Base-by-base conservation (phyloP, 2,329 filamentous ascomycete species). In the Daldinia eschscholtzii region DNA sequence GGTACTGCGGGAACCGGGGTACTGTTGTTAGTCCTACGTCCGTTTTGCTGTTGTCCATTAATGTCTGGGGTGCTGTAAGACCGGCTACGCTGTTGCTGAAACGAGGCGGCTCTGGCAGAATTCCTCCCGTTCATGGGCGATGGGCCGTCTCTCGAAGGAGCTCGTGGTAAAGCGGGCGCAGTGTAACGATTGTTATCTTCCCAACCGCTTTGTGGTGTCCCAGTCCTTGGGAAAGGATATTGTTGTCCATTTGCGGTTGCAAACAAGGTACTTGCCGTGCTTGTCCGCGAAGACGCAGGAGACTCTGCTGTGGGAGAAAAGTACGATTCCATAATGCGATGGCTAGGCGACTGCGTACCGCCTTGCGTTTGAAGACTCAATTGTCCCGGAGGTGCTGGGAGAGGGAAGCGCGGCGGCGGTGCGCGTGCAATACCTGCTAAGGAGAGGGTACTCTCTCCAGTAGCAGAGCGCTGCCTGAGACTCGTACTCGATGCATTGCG, bases 1-100 rank as follows among this genome's bases (percentile, higher is more conserved):
- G 92, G 92, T 12, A 94, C 91, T 10, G 88, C 88, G 4, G 92
- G 92, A 5, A 93, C 87, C 78, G 67, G 82, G 78, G 73, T 79
- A 78, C 83, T 86, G 78, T 80, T 84, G 80, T 88, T 87, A 71
- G 85, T 83, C 60, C 83, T 80, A 76, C 88, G 84, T 70, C 89
- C 84, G 56, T 86, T 86, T 70, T 87, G 86, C 60, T 90, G 86
- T 60, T 90, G 87, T 60, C 87, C 90, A 72, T 97, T 93, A 74
- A 97, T 97, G 79, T 98, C 94, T 6, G 96, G 95, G 70, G 94
- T 98, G 82, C 95, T 98, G 76, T 97, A 97, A 41, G 94, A 97
- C 71, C 96, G 89, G 81, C 93, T 91, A 72, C 94, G 88, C 76
- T 91, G 90, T 78, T 93, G 90, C 70, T 90, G 83, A 77, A 97